phyloP scores from a whole-genome alignment of 2,329 filamentous ascomycete genomes.

The Aspergillus pseudotamarii region DNA sequence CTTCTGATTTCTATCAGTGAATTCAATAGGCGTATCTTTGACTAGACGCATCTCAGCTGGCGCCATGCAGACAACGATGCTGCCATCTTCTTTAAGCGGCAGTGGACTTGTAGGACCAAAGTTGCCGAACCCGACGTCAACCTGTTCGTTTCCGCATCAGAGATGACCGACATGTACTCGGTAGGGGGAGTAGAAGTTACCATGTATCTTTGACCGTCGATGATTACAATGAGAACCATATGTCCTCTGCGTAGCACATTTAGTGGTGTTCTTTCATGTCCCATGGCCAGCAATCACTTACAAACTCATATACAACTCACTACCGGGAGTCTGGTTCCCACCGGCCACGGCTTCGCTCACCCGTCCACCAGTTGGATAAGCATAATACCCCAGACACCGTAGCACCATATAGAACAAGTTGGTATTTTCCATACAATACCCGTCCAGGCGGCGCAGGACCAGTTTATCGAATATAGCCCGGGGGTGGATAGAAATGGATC shows the following conservation, averaged over 20 bases:
- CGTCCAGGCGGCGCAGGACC: conserved; percentile 53
- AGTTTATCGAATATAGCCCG: conserved; percentile 58
- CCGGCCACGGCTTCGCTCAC: conserved; percentile 38
- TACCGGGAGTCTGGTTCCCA: conserved; percentile 15
- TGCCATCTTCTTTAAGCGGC: conserved; percentile 48
- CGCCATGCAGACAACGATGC: conserved; percentile 49
- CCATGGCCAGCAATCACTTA: conserved; percentile 21
- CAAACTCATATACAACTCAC: conserved; percentile 53
- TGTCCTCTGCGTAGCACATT: conserved; percentile 45
- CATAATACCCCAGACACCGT: conserved; percentile 54
- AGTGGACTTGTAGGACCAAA: conserved; percentile 63
- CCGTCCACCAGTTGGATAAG: conserved; percentile 60
- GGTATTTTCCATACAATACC: conserved; percentile 66
- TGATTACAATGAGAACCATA: conserved; percentile 63
- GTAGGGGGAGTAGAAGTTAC: conserved; percentile 24
- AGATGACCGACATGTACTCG: neutral
- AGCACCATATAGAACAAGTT: conserved; percentile 56
- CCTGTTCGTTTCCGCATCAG: conserved; percentile 35
- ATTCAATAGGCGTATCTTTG: conserved; percentile 51
- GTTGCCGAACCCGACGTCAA: conserved; percentile 68
- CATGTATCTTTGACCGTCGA: conserved; percentile 51
- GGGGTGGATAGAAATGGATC: conserved; percentile 53
- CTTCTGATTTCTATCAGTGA: conserved; percentile 47
- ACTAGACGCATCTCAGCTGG: conserved; percentile 60
- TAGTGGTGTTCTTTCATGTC: neutral